Conservation (phyloP, 495 filamentous ascomycete genomes). For the Annulohypoxylon maeteangense region DNA sequence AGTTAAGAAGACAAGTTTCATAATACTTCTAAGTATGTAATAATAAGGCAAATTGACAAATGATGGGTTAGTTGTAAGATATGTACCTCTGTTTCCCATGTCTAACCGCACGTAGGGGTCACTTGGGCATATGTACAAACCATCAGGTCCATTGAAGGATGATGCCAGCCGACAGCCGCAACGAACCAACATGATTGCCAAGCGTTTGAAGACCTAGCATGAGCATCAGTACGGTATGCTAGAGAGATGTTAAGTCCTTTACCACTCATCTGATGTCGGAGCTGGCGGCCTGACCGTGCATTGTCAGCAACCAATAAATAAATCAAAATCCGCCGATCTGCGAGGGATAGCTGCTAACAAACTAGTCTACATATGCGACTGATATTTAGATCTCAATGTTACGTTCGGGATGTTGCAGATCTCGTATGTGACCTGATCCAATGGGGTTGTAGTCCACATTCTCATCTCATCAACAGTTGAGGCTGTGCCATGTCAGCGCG, state of each 20-base stretch:
- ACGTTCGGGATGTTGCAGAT: slow-evolving; percentile 11
- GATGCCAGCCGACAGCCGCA: slow-evolving; percentile 8
- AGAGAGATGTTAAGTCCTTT: background rate
- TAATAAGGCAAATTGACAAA: slow-evolving; percentile 10
- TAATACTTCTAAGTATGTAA: slow-evolving; percentile 24
- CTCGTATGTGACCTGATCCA: slow-evolving; percentile 22
- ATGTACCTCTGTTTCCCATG: background rate
- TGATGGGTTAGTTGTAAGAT: background rate
- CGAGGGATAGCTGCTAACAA: slow-evolving; percentile 3
- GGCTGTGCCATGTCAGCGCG: slow-evolving; percentile 30
- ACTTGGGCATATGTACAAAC: background rate
- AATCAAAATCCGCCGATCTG: slow-evolving; percentile 10
- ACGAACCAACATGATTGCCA: slow-evolving; percentile 2
- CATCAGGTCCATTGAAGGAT: background rate
- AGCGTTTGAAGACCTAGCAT: background rate
- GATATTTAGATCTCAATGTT: slow-evolving; percentile 7
- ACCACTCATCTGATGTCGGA: background rate
- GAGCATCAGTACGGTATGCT: slow-evolving; percentile 11
- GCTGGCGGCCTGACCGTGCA: background rate
- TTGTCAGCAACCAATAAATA: slow-evolving; percentile 16
- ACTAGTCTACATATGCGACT: slow-evolving; percentile 4
- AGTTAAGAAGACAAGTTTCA: slow-evolving; percentile 10
- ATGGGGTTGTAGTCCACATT: slow-evolving; percentile 17
- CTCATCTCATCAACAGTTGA: slow-evolving; percentile 10
- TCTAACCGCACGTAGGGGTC: background rate